These are phyloP conservation scores for Polysphondylium violaceum DNA, from an alignment of 78 protist genomes.

Conservation along the genomic window DNA sequence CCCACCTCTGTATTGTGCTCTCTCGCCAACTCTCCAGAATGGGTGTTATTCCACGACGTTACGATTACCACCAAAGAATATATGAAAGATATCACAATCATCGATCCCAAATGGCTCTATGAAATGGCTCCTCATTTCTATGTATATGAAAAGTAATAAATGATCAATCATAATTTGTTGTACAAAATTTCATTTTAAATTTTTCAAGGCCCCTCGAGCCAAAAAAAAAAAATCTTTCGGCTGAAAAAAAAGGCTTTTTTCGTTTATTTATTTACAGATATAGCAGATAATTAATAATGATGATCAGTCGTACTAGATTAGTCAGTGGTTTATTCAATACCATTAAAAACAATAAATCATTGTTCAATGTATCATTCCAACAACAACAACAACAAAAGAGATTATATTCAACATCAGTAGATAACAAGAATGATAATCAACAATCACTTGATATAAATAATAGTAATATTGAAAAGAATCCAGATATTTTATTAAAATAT, in stretches of 20 bases:
- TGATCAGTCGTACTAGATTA: not conserved
- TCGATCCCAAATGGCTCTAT: slow-evolving; percentile 90
- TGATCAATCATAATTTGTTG: not conserved
- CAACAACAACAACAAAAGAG: slow-evolving; percentile 21
- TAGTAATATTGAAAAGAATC: slow-evolving; percentile 2
- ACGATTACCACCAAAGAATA: slow-evolving; percentile 72
- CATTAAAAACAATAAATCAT: not conserved
- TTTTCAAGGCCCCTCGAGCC: not conserved
- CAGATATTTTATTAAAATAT: slow-evolving; percentile 19
- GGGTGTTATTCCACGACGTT: slow-evolving; percentile 86
- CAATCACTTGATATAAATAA: too few relatives aligned
- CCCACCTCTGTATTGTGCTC: slow-evolving; percentile 86
- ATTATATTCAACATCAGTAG: not conserved
- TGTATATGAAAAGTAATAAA: slow-evolving; percentile 5
- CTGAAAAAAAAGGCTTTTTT: too few relatives aligned
- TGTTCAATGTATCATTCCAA: not conserved
- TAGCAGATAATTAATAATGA: not conserved
- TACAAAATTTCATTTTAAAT: not conserved
- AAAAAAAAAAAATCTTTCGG: not conserved
- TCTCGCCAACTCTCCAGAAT: slow-evolving; percentile 80
- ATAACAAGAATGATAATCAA: too few relatives aligned
- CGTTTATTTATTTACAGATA: too few relatives aligned
- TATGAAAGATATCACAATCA: slow-evolving; percentile 91
- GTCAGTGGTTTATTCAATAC: not conserved
- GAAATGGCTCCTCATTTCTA: slow-evolving; percentile 93